Evolutionary conservation across 1,139 yeast genomes (phyloP).

Genomic region (Pichia sp.): DNA sequence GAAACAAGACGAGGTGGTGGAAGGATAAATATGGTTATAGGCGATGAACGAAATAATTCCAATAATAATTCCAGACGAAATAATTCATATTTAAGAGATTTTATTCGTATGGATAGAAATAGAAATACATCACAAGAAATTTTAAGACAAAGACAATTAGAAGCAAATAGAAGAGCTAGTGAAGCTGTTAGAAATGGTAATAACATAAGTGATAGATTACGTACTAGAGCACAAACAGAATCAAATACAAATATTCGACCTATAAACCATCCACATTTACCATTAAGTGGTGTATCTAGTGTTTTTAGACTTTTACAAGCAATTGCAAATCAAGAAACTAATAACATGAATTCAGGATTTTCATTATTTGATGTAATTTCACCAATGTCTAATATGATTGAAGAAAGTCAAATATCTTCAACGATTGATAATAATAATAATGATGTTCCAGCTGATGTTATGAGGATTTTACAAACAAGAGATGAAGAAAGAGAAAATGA

Average conservation of each 20-base stretch:
- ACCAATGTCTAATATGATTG: background rate
- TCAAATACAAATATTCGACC: conserved; percentile 4
- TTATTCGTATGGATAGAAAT: background rate
- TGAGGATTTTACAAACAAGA: conserved; percentile 32
- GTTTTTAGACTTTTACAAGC: conserved; percentile 6
- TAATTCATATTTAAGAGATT: background rate
- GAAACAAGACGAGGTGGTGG: conserved; percentile 8
- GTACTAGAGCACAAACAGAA: conserved; percentile 2
- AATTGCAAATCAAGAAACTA: background rate
- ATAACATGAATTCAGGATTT: background rate
- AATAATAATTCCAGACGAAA: background rate
- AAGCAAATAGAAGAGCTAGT: conserved; percentile 11
- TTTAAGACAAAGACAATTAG: conserved; percentile 5
- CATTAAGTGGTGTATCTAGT: conserved; percentile 1
- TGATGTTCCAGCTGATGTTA: conserved; percentile 30
- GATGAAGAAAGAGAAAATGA: conserved; percentile 31
- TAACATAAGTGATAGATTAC: background rate
- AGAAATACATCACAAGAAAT: conserved; percentile 3
- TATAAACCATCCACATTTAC: conserved; percentile 1
- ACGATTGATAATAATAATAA: too few species aligned
- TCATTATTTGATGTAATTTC: conserved; percentile 3
- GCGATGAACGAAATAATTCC: background rate
- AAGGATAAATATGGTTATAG: background rate
- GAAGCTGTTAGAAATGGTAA: conserved; percentile 5
- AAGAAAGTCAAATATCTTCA: background rate